Conservation (phyloP, 768 basidiomycete genomes). For the Collybia mongolica region DNA sequence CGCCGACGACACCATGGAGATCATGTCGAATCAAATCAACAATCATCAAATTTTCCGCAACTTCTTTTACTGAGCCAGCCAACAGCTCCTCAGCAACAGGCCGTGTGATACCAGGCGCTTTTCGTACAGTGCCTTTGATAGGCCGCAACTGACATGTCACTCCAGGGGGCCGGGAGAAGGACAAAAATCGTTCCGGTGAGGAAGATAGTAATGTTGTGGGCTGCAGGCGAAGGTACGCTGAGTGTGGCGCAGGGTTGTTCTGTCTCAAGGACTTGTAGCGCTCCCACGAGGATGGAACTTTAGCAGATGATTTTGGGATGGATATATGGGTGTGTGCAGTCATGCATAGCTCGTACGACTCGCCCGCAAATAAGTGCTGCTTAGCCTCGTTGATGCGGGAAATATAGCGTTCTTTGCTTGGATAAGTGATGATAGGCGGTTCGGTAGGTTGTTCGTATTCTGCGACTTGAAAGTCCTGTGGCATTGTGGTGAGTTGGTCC, state of each 20-base stretch:
- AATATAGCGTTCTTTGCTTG: slow-evolving; percentile 62
- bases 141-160: slow-evolving; percentile 82
- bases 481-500: slow-evolving; percentile 23
- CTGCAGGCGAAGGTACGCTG: slow-evolving; percentile 75
- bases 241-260: slow-evolving; percentile 87
- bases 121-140: slow-evolving; percentile 90
- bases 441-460: slow-evolving; percentile 3
- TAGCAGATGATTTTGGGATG: slow-evolving; percentile 33
- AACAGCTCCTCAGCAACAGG: slow-evolving; percentile 64
- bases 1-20: slow-evolving; percentile 79
- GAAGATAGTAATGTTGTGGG: slow-evolving; percentile 81
- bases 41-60: slow-evolving; percentile 98
- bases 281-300: slow-evolving; percentile 60
- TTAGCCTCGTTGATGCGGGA: slow-evolving; percentile 68
- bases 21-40: slow-evolving; percentile 96
- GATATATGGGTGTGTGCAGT: slow-evolving; percentile 70
- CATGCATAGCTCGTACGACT: slow-evolving; percentile 92
- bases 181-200: slow-evolving; percentile 91
- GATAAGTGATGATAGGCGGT: slow-evolving; percentile 40
- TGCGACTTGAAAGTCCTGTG: slow-evolving; percentile 4
- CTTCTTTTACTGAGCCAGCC: slow-evolving; percentile 76
- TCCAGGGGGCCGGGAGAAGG: slow-evolving; percentile 64
- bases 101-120: slow-evolving; percentile 61
- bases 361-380: slow-evolving; percentile 74
- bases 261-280: slow-evolving; percentile 70